A percentile compares a stretch with the other conserved stretches of the same genome.
Conservation (phyloP, 2,329 filamentous ascomycete species). For the Colletotrichum brevisporum region DNA sequence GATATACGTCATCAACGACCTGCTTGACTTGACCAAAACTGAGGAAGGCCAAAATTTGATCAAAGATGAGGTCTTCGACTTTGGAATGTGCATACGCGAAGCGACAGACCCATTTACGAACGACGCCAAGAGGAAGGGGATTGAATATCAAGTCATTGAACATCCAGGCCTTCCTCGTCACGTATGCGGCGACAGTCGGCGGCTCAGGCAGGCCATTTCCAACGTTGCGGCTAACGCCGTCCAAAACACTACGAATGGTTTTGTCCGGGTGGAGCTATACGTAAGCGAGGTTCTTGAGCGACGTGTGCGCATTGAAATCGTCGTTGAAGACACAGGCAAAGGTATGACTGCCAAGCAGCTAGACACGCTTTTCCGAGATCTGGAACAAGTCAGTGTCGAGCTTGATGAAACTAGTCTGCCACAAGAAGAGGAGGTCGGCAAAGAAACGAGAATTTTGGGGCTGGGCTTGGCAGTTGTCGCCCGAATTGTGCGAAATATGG, state of each 20-base stretch:
- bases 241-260: slow-evolving; percentile 79
- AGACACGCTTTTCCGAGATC: slow-evolving; percentile 70
- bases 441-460: slow-evolving; percentile 70
- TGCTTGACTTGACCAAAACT: slow-evolving; percentile 89
- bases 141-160: slow-evolving; percentile 77
- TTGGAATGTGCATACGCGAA: slow-evolving; percentile 79
- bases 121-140: slow-evolving; percentile 82
- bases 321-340: slow-evolving; percentile 80
- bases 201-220: slow-evolving; percentile 84
- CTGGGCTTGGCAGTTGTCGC: slow-evolving; percentile 91
- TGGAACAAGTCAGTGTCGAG: slow-evolving; percentile 71
- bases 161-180: slow-evolving; percentile 77
- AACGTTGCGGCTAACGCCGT: slow-evolving; percentile 90
- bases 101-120: slow-evolving; percentile 81
- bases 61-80: slow-evolving; percentile 85
- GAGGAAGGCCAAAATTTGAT: slow-evolving; percentile 85
- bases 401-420: slow-evolving; percentile 47
- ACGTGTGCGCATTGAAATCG: slow-evolving; percentile 79
- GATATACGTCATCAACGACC: slow-evolving; percentile 94
- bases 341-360: slow-evolving; percentile 77
- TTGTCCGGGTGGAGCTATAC: slow-evolving; percentile 79
- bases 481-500: slow-evolving; percentile 89
- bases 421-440: slow-evolving; percentile 44
- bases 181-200: slow-evolving; percentile 84
- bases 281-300: slow-evolving; percentile 66